Base-by-base conservation (phyloP, 176 grass and related monocot species). In the Ananas comosus region DNA sequence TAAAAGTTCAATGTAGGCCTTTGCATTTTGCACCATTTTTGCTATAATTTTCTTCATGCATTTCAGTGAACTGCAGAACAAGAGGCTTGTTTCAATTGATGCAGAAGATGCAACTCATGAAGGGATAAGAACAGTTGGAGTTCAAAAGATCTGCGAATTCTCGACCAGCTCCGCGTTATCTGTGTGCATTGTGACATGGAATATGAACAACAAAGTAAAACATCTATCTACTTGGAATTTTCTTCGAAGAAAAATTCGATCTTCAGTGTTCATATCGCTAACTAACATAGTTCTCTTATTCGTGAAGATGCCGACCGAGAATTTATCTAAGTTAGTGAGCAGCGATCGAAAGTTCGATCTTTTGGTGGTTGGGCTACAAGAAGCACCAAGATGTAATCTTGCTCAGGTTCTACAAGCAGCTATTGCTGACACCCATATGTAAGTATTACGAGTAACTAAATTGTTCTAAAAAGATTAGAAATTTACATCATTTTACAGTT, bases 121-220 rank as follows among this genome's bases (percentile, higher is more conserved):
- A 64, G 88, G 88, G 51, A 91, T 84, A 48, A 91, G 72, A 78
- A 81, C 67, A 12, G 68, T 91, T 19, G 67, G 67, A 6, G 21
- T 78, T 59, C 71, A 91, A 57, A 91, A 73, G 58, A 22, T 56
- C 3, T 91, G 88, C 27, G 71, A 81, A 28, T 87, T 86, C 67
- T 73, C 72, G 7, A 58, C 64, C 4, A 75, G 59, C 12, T 79
- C 83, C 10, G 74, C 47, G 11, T 70, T 91, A 1, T 91, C 84
- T 1, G 51, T 81, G 13, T 76, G 84, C 74, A 81, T 91, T 2
- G 49, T 91, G 74, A 91, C 88, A 25, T 91, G 81, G 88, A 91
- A 91, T 68, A 84, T 87, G 84, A 91, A 91, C 17, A 65, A 84
- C 61, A 91, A 91, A 84, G 88, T 87, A 28, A 66, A 25, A 13